Conservation (phyloP, 345 rosid species). For the Eucalyptus paniculata region DNA sequence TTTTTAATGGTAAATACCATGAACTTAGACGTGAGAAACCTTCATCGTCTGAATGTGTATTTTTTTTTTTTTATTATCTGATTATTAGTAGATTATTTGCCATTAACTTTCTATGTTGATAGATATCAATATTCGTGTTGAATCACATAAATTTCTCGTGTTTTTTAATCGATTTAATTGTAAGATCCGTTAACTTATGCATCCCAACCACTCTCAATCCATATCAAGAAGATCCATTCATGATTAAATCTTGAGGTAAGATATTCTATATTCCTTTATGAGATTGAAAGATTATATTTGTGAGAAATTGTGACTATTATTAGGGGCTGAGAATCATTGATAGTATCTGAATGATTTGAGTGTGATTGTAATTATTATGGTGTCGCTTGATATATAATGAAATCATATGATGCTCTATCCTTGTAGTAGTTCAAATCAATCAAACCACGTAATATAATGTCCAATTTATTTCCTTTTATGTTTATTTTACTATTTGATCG, state of each 20-base stretch:
- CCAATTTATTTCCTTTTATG: too few relatives aligned
- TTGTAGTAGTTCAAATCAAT: too few relatives aligned
- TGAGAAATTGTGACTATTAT: rapidly evolving
- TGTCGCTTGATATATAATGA: too few relatives aligned
- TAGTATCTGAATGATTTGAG: rapidly evolving
- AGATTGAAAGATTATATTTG: rapidly evolving
- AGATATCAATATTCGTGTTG: too few relatives aligned
- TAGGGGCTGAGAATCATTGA: rapidly evolving
- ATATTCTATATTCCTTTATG: rapidly evolving
- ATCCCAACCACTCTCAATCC: neutral
- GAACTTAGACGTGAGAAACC: too few relatives aligned
- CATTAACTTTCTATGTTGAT: rapidly evolving
- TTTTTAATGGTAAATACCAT: too few relatives aligned
- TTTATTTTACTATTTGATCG: too few relatives aligned
- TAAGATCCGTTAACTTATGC: rapidly evolving
- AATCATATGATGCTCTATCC: too few relatives aligned
- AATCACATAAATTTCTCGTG: too few relatives aligned
- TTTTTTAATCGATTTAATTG: rapidly evolving
- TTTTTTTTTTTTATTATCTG: rapidly evolving
- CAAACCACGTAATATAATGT: rapidly evolving
- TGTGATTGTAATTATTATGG: rapidly evolving
- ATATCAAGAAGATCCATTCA: neutral
- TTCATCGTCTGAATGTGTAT: too few relatives aligned
- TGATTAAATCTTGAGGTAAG: neutral
- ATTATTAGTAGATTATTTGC: rapidly evolving